These are phyloP conservation scores for Leishmania lainsoni DNA, from an alignment of 208 protist genomes.

Conservation along the genomic window DNA sequence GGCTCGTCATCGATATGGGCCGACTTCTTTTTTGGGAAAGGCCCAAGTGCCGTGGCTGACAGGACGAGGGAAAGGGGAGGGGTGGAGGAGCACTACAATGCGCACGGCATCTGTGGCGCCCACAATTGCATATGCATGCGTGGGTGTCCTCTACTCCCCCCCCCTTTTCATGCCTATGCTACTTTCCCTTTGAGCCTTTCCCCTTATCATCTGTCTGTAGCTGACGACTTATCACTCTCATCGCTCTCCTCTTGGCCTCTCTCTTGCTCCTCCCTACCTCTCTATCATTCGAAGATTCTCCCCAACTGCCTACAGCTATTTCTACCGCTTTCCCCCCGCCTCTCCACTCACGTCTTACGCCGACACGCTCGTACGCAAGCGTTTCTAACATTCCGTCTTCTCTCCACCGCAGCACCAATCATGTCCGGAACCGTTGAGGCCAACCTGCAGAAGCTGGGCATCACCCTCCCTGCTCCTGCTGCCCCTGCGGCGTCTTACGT, in stretches of 20 bases:
- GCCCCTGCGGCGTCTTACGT: slow-evolving; percentile 73
- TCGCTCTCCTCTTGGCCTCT: no score
- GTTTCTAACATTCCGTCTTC: slow-evolving; percentile 1
- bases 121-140: not conserved
- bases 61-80: not conserved
- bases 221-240: not conserved
- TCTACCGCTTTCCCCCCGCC: not conserved
- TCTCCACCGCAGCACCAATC: not conserved
- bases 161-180: not conserved
- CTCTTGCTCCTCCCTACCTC: not conserved
- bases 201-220: not conserved
- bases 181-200: not conserved
- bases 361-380: not conserved
- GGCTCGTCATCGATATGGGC: not conserved
- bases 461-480: slow-evolving; percentile 61
- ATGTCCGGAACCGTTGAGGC: slow-evolving; percentile 43
- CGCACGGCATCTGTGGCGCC: not conserved
- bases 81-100: not conserved
- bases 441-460: slow-evolving; percentile 62
- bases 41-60: not conserved
- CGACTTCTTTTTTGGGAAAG: not conserved
- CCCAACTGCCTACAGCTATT: not conserved
- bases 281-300: not conserved
- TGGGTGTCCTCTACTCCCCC: not conserved
- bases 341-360: not conserved